Percentiles rank a stretch among this genome's conserved stretches.
Conservation (phyloP, 768 basidiomycete species). For the Mycena rosella region DNA sequence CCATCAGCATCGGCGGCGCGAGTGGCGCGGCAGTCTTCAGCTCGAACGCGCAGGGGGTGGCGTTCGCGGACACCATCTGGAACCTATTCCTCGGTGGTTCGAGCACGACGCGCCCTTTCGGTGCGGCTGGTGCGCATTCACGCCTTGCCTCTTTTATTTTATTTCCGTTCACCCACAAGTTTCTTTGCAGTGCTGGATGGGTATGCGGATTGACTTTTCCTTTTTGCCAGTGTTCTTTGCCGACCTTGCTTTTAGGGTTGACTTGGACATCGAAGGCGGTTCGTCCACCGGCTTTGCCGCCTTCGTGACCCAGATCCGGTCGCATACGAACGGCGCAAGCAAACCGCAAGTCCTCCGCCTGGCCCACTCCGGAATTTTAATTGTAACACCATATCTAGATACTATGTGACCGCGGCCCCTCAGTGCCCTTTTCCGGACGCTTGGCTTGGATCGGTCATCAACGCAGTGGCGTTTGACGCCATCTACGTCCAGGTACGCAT, state of each 20-base stretch:
- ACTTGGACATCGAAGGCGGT: slow-evolving; percentile 81
- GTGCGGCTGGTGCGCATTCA: too few species aligned
- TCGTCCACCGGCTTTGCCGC: slow-evolving; percentile 61
- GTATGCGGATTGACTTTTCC: slow-evolving; percentile 47
- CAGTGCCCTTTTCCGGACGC: slow-evolving; percentile 81
- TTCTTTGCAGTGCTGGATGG: slow-evolving; percentile 83
- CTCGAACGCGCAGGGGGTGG: slow-evolving; percentile 63
- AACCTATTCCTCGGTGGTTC: slow-evolving; percentile 70
- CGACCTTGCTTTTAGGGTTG: slow-evolving; percentile 54
- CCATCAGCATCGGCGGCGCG: slow-evolving; percentile 69
- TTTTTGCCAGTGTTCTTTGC: not conserved
- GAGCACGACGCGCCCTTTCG: slow-evolving; percentile 70
- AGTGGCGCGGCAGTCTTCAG: slow-evolving; percentile 68
- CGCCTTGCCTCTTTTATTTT: too few species aligned
- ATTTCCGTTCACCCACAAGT: too few species aligned
- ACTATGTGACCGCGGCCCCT: slow-evolving; percentile 71
- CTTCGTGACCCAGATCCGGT: slow-evolving; percentile 65
- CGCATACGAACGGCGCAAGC: slow-evolving; percentile 58
- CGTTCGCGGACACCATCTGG: slow-evolving; percentile 76
- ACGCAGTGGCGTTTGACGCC: slow-evolving; percentile 74
- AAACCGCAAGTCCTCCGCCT: slow-evolving; percentile 61
- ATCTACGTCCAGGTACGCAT: slow-evolving; percentile 79
- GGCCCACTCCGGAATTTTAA: not conserved
- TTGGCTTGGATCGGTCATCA: slow-evolving; percentile 68
- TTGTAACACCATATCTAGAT: slow-evolving; percentile 50